Conservation (phyloP, 805 yeast genomes). For the Ogataea salicorniae region DNA sequence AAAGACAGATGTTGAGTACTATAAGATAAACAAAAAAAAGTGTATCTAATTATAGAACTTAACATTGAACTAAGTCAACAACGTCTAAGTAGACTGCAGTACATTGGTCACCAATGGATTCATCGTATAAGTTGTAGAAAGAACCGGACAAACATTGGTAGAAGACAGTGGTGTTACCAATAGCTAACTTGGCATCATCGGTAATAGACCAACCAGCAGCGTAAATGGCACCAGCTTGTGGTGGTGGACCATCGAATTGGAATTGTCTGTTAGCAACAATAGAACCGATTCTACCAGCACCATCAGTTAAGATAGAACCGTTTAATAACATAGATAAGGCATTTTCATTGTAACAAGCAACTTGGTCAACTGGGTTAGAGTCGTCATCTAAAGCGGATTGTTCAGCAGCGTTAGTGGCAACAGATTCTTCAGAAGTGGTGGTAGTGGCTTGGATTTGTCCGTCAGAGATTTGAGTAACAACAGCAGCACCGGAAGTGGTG, state of each 20-base stretch:
- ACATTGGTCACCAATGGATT: conserved; percentile 43
- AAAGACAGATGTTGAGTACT: neutral
- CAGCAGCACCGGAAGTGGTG: conserved; percentile 27
- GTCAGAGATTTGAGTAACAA: conserved; percentile 37
- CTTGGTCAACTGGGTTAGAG: conserved; percentile 25
- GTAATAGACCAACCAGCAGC: conserved; percentile 51
- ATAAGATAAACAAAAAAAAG: neutral
- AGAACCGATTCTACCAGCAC: conserved; percentile 49
- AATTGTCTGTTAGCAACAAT: conserved; percentile 61
- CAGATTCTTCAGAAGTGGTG: conserved; percentile 29
- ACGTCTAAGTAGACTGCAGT: conserved; percentile 39
- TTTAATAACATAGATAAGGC: conserved; percentile 41
- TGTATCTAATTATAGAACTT: conserved; percentile 6
- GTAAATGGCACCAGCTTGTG: conserved; percentile 53
- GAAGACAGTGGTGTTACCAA: conserved; percentile 45
- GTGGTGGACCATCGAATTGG: conserved; percentile 65
- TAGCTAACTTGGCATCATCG: conserved; percentile 42
- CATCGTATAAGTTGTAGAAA: conserved; percentile 55
- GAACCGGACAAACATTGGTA: conserved; percentile 53
- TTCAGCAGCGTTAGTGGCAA: conserved; percentile 26
- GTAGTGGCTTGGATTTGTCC: conserved; percentile 21
- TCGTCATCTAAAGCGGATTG: conserved; percentile 28
- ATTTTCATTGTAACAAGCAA: conserved; percentile 33
- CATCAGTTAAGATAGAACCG: conserved; percentile 38
- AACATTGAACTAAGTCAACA: conserved; percentile 38